Conservation (phyloP, 2,329 filamentous ascomycete genomes). For the Colletotrichum sansevieriae region DNA sequence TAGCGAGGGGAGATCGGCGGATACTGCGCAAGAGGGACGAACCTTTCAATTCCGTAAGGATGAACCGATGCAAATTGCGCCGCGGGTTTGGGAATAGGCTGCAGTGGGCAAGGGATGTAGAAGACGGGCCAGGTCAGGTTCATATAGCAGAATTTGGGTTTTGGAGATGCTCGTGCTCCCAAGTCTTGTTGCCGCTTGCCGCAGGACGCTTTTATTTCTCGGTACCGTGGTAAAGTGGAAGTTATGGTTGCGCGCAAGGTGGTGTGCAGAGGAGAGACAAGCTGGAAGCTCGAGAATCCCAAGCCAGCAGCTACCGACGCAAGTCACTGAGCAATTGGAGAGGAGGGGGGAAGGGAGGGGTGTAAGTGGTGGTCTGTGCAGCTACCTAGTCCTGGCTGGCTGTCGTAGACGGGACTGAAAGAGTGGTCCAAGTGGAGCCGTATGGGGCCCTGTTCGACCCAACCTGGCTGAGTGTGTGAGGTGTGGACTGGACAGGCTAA, state of each 20-base stretch:
- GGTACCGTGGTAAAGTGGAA: slow-evolving; percentile 21
- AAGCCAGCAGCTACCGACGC: slow-evolving; percentile 6
- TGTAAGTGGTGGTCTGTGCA: slow-evolving; percentile 27
- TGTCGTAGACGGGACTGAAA: no score
- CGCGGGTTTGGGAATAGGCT: no score
- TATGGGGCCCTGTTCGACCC: not conserved
- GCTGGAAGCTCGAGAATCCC: slow-evolving; percentile 7
- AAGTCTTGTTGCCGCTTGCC: not conserved
- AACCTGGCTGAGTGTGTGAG: no score
- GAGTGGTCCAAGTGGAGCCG: slow-evolving; percentile 3
- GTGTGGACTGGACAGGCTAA: no score
- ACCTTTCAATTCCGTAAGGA: no score
- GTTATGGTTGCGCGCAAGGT: not conserved
- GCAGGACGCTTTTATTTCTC: slow-evolving; percentile 7
- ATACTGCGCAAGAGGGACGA: no score
- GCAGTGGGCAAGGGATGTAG: not conserved
- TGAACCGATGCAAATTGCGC: no score
- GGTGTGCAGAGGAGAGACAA: not conserved
- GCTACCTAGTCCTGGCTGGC: not conserved
- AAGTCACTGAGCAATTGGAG: slow-evolving; percentile 18
- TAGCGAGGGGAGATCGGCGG: no score
- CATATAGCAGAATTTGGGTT: slow-evolving; percentile 23
- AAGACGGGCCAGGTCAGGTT: slow-evolving; percentile 23
- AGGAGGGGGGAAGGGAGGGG: not conserved
- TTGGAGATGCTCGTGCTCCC: slow-evolving; percentile 18